Evolutionary conservation across 768 basidiomycete genomes (phyloP), one percentile per base, ranked within the genome.

Genomic region (Pleurotus sapidus): DNA sequence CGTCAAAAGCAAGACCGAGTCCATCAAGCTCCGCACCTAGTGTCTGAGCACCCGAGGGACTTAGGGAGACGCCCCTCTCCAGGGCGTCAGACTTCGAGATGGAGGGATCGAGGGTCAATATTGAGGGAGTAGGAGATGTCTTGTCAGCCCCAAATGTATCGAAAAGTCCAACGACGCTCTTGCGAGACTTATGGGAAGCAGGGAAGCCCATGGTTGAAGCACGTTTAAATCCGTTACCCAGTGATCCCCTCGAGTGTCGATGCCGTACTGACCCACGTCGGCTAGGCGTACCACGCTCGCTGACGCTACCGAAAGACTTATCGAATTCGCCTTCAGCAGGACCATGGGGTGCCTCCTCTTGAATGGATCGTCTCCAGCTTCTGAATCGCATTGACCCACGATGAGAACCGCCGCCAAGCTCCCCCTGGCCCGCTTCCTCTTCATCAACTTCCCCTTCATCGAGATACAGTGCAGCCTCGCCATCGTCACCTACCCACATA

Each of bases 131-230:
- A 58, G 75, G 70, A 3, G 66, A 73, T n/a, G 56, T 54, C n/a
- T 23, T 42, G 40, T 53, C 50, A 23, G 40, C 38, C 12, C n/a
- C 59, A 42, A 69, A 64, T 6, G 65, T 60, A 63, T 85, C 82
- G 60, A 89, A 89, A 5, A 89, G 70, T 11, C 86, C 86, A 34
- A 88, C 76, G 23, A 89, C 81, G 9, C 82, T 83, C 59, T 81
- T 86, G 46, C 77, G 73, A n/a, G 65, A 59, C 62, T 70, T 76
- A 6, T 61, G 56, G 5, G 61, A 43, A 30, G 56, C 8, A 18
- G 46, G 27, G 30, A 40, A 23, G 4, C 39, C 18, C 12, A 37
- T 18, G 18, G 42, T 55, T 49, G 63, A 48, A 58, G 59, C 58
- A 57, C 14, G 6, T 15, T 34, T 34, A 57, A 11, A 34, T 50